Base-by-base conservation (phyloP, 2,329 filamentous ascomycete species). In the Aspergillus pseudoterreus region DNA sequence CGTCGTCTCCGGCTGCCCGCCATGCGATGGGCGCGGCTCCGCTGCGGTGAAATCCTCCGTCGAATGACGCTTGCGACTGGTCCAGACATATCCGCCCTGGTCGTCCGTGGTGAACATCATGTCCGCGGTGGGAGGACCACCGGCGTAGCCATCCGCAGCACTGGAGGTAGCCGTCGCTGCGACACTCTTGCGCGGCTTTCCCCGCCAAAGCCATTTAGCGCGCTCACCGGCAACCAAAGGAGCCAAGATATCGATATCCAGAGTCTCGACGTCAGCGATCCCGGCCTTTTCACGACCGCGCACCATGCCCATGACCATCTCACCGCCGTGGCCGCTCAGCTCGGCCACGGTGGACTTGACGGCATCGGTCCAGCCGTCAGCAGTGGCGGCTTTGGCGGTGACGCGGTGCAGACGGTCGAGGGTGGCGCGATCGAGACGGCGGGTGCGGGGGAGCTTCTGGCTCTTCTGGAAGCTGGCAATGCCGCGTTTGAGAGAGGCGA, bases 321-420 rank as follows among this genome's bases (percentile, higher is more conserved):
- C 92, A 44, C 92, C 92, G 48, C 92, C 87, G 68, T 96, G 96
- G 12, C 94, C 92, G 59, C 90, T 90, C 36, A 99, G 83, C 70
- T 96, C 94, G 15, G 88, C 91, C 43, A 97, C 88, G 0, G 92
- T 96, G 3, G 90, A 95, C 68, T 97, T 97, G 63, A 99, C 90
- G 15, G 92, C 92, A 63, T 90, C 89, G 14, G 87, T 88, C 90
- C 92, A 96, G 2, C 87, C 88, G 65, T 96, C 91, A 32, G 90
- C 87, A 46, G 87, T 88, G 2, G 91, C 92, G 30, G 90, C 91
- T 68, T 96, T 97, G 36, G 90, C 89, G 11, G 92, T 96, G n/a
- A 80, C 82, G 44, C 82, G 83, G 62, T 95, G 92, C 42, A 99
- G 77, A 50, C 83, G 84, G 50, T 92, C 84, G 33, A 97, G 75